Evolutionary conservation across 495 filamentous ascomycete species (phyloP).

Genomic region (Bombardia bombarda): DNA sequence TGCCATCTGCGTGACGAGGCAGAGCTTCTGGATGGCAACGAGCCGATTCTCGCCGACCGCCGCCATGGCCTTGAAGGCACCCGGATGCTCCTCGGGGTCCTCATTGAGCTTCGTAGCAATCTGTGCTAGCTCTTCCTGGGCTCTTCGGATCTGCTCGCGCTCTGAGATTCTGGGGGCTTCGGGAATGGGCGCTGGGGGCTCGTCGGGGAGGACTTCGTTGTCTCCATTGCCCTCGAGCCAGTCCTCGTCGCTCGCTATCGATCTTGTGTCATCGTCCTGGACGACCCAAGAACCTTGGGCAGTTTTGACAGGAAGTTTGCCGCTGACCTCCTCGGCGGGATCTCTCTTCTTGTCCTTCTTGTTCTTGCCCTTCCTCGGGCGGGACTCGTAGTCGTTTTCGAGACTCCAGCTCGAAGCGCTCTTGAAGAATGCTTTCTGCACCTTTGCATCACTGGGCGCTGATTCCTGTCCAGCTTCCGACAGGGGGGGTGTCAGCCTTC

Average conservation of each 20-base stretch:
- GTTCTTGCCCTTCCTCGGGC: constrained; percentile 62
- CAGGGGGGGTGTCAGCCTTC: constrained; percentile 33
- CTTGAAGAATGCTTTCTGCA: constrained; percentile 38
- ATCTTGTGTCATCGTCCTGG: constrained; percentile 39
- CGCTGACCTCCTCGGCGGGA: constrained; percentile 2
- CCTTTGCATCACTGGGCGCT: constrained; percentile 17
- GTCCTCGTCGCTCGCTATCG: constrained; percentile 42
- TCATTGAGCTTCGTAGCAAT: constrained; percentile 78
- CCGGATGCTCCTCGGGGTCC: constrained; percentile 83
- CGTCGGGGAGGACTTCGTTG: constrained; percentile 30
- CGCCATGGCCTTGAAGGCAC: constrained; percentile 66
- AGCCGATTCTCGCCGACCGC: constrained; percentile 64
- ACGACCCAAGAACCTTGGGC: constrained; percentile 60
- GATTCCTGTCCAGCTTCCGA: constrained; percentile 22
- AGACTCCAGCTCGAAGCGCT: constrained; percentile 64
- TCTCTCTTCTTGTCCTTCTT: constrained; percentile 65
- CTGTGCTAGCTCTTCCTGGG: constrained; percentile 87
- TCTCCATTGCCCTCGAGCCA: constrained; percentile 45
- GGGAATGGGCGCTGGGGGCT: constrained; percentile 28
- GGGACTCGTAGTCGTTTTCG: constrained; percentile 83
- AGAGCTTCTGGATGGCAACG: constrained; percentile 70
- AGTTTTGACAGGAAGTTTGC: constrained; percentile 75
- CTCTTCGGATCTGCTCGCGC: constrained; percentile 70
- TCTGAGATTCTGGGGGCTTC: constrained; percentile 56
- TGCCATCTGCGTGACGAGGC: constrained; percentile 73